A percentile compares a stretch with the other conserved stretches of the same genome.
Conservation (phyloP, 495 filamentous ascomycete genomes). For the Lophiostoma macrostomum region DNA sequence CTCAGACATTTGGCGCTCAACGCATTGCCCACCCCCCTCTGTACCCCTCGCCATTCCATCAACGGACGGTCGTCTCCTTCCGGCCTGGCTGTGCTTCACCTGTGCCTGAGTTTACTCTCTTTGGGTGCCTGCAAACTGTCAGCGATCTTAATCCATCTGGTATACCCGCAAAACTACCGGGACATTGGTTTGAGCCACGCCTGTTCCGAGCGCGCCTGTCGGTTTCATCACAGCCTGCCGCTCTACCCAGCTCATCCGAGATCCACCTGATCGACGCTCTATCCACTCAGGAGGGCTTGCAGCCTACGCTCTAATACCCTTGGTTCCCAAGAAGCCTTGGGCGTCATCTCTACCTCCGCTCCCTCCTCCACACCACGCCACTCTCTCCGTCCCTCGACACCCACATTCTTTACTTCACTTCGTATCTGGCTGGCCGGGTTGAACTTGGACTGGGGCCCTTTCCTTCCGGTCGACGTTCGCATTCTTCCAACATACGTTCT, state of each 20-base stretch:
- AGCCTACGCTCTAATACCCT: constrained; percentile 32
- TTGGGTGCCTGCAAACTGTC: constrained; percentile 20
- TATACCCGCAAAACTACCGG: constrained; percentile 21
- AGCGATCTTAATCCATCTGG: constrained; percentile 13
- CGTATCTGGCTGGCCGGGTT: constrained; percentile 38
- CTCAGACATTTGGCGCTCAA: constrained; percentile 21
- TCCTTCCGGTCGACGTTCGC: constrained; percentile 29
- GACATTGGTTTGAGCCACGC: constrained; percentile 32
- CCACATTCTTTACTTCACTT: constrained; percentile 34
- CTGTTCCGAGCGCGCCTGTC: constrained; percentile 17
- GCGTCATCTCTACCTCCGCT: constrained; percentile 26
- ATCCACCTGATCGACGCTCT: constrained; percentile 30
- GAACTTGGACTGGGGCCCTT: constrained; percentile 27
- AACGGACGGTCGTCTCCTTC: constrained; percentile 3
- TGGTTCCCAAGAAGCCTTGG: constrained; percentile 17
- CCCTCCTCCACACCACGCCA: constrained; percentile 15
- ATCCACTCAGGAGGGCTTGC: constrained; percentile 4
- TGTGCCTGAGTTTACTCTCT: constrained; percentile 18
- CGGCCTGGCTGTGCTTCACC: constrained; percentile 18
- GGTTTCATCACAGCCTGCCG: constrained; percentile 29
- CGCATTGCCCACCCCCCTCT: constrained; percentile 18
- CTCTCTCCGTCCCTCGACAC: constrained; percentile 25
- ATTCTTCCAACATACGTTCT: constrained; percentile 24
- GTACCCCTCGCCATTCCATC: constrained; percentile 7
- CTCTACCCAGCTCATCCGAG: constrained; percentile 13